Evolutionary conservation across 345 rosid species (phyloP).

Genomic region (Corchorus capsularis): DNA sequence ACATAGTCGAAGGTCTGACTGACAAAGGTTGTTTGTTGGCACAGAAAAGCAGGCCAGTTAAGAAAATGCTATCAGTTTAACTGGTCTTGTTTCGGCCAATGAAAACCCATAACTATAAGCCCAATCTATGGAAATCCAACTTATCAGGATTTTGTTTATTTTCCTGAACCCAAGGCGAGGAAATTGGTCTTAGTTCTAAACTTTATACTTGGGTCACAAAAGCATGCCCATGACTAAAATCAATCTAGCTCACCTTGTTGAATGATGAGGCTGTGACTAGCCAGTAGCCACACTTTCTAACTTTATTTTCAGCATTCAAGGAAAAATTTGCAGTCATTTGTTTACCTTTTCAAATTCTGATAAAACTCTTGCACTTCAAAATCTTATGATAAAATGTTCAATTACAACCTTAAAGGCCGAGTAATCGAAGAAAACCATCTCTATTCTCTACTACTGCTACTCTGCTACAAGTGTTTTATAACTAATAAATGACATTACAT

Average conservation of each 20-base stretch:
- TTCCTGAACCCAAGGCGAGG: background rate
- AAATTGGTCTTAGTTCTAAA: background rate
- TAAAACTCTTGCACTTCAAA: background rate
- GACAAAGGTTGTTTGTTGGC: too few relatives aligned
- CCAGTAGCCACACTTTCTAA: background rate
- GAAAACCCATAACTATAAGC: background rate
- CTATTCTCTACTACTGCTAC: background rate
- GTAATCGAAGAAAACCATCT: too few relatives aligned
- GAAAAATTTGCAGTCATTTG: background rate
- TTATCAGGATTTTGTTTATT: background rate
- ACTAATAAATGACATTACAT: background rate
- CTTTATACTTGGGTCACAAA: background rate
- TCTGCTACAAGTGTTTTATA: background rate
- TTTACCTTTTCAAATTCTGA: background rate
- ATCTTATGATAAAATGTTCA: background rate
- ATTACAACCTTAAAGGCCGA: background rate
- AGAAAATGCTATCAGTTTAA: too few relatives aligned
- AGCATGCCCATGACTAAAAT: background rate
- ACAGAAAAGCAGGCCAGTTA: too few relatives aligned
- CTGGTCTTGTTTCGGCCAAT: background rate
- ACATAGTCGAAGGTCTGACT: too few relatives aligned
- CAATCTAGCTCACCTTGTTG: background rate
- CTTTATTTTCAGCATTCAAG: background rate
- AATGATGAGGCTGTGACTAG: background rate
- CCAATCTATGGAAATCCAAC: background rate